phyloP scores from a whole-genome alignment of 441 rosid species.

The Mallotus japonicus region DNA sequence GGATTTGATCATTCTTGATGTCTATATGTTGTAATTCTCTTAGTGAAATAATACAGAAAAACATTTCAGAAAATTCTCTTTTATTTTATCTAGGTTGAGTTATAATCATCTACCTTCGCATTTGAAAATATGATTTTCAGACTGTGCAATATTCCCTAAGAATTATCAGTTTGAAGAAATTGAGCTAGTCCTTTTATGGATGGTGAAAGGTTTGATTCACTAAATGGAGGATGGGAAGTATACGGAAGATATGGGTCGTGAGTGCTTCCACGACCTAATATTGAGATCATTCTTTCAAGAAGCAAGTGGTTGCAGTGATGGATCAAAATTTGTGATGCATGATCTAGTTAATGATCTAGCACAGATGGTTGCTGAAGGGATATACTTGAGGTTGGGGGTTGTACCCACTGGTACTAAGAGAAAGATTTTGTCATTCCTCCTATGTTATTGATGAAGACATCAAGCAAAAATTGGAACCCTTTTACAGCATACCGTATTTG shows the following conservation, averaged over 20 bases:
- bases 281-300: too few species aligned
- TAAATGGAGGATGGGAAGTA: too few species aligned
- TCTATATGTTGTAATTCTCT: too few species aligned
- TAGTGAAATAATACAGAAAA: too few species aligned
- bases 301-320: background rate
- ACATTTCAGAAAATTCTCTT: too few species aligned
- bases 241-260: too few species aligned
- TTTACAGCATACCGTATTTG: background rate
- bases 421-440: background rate
- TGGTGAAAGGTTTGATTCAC: too few species aligned
- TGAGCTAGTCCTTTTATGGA: too few species aligned
- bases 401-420: background rate
- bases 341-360: conserved; percentile 28
- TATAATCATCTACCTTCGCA: background rate
- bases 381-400: conserved; percentile 12
- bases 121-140: background rate
- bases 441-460: background rate
- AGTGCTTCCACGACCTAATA: too few species aligned
- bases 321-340: conserved; percentile 24
- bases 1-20: too few species aligned
- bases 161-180: too few species aligned
- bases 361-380: conserved; percentile 13
- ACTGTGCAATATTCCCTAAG: background rate
- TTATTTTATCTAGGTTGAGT: background rate
- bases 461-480: background rate